Conservation (phyloP, 2,329 filamentous ascomycete genomes). For the Colletotrichum sp. region DNA sequence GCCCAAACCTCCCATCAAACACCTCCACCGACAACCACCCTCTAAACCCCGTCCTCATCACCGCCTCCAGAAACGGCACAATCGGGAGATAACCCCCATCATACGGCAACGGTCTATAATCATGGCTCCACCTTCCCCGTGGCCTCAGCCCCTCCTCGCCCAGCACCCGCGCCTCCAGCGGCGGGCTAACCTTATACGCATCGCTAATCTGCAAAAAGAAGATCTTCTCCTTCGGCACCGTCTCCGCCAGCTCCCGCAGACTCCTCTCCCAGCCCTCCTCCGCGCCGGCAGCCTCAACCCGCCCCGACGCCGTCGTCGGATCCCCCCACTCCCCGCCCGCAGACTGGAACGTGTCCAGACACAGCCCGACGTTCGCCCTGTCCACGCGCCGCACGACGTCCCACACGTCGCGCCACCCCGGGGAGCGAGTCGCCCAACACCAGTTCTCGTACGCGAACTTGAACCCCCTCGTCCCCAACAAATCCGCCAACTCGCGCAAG, state of each 20-base stretch:
- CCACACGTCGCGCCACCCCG: slow-evolving; percentile 74
- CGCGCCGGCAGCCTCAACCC: slow-evolving; percentile 51
- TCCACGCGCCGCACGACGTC: slow-evolving; percentile 67
- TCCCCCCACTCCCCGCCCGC: slow-evolving; percentile 77
- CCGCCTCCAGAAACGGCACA: slow-evolving; percentile 66
- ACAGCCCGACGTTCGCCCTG: slow-evolving; percentile 72
- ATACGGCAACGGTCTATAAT: slow-evolving; percentile 72
- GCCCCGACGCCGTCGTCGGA: slow-evolving; percentile 66
- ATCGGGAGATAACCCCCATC: slow-evolving; percentile 75
- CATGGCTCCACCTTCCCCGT: slow-evolving; percentile 73
- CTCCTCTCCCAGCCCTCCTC: slow-evolving; percentile 54
- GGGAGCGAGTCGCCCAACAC: slow-evolving; percentile 78
- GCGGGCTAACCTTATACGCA: slow-evolving; percentile 67
- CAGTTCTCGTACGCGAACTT: slow-evolving; percentile 80
- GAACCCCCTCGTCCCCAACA: slow-evolving; percentile 61
- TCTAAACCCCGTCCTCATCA: slow-evolving; percentile 70
- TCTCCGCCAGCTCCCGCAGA: no score
- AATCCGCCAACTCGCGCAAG: slow-evolving; percentile 66
- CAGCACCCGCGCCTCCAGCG: slow-evolving; percentile 51
- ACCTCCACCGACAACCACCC: slow-evolving; percentile 74
- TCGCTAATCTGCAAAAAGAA: slow-evolving; percentile 78
- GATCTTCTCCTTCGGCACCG: slow-evolving; percentile 72
- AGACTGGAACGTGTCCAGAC: slow-evolving; percentile 80
- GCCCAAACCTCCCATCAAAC: slow-evolving; percentile 33
- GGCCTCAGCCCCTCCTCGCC: slow-evolving; percentile 62